Evolutionary conservation across 768 basidiomycete genomes (phyloP), one percentile per base, ranked within the genome.

Genomic region (Flagelloscypha sp.): DNA sequence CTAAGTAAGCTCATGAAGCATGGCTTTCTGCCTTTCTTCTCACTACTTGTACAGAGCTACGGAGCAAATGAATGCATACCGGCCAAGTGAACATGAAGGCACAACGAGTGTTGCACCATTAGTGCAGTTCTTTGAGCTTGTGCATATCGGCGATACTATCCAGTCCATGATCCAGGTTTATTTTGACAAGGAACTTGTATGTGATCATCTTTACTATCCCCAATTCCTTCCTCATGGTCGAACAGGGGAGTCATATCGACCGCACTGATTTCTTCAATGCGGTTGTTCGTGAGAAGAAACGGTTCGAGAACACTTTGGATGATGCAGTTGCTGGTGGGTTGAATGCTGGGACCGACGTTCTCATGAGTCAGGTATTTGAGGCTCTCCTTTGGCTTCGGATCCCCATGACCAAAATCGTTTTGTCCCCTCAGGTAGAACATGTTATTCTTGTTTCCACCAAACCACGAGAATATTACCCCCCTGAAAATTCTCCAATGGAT

Each of bases 131-230:
- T 97, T 99, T 45, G 94, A 98, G 63, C 67, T 98, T 16, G 94
- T 94, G 1, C 95, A 98, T 60, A 67, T 98, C 11, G 95, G 92
- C 1, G 94, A 99, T 52, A 99, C 88, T 11, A 97, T 98, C 28
- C 89, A 94, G 58, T 88, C 82, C 12, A 97, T 98, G 79, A 78
- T 95, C 5, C 92, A 99, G 47, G 95, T 97, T 2, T 99, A 93
- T 56, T 99, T 94, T 51, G 95, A 98, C 52, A 93, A 93, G 50
- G 94, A 95, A 48, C 62, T 98, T 59, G 88, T 85, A 42, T 17
- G 79, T 53, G 10, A 12, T 53, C 6, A 6, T 40, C 33, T 28
- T 13, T 12, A 27, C 8, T n/a, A 15, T 3, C 27, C 33, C 11
- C 18, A 13, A 16, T 29, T 28, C 29, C 41, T 30, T 24, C 13